phyloP scores from a whole-genome alignment of 768 basidiomycete genomes.

The Tubosaeta sp. region DNA sequence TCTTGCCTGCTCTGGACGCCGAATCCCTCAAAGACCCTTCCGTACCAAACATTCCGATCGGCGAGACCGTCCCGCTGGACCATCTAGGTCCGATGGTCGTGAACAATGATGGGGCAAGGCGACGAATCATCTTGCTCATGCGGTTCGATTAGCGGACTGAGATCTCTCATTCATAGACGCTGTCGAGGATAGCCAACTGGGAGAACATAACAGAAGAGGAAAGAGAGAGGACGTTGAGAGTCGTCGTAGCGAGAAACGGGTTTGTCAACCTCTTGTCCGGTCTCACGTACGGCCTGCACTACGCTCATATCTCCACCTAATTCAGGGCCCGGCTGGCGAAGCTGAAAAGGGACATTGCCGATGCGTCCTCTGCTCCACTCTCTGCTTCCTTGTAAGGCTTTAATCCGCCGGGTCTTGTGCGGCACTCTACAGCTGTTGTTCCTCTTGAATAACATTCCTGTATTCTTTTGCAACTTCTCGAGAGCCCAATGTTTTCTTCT shows the following conservation, averaged over 20 bases:
- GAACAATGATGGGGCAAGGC: conserved; percentile 58
- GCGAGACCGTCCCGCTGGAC: conserved; percentile 38
- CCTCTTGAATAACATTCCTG: background rate
- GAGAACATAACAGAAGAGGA: conserved; percentile 51
- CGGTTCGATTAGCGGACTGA: background rate
- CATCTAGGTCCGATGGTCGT: conserved; percentile 65
- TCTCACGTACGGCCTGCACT: too few relatives aligned
- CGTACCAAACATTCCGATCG: conserved; percentile 11
- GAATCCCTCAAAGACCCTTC: conserved; percentile 7
- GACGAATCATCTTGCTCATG: background rate
- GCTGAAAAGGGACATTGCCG: background rate
- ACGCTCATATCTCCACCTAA: background rate
- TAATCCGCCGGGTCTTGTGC: too few relatives aligned
- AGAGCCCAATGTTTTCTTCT: too few relatives aligned
- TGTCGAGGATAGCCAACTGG: conserved; percentile 68
- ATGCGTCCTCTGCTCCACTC: background rate
- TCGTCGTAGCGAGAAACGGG: conserved; percentile 53
- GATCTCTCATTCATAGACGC: conserved; percentile 38
- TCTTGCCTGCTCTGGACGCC: conserved; percentile 7
- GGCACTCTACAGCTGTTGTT: too few relatives aligned
- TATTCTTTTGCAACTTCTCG: too few relatives aligned
- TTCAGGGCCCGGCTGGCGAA: conserved; percentile 8
- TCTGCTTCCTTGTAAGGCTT: background rate
- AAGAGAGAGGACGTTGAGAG: conserved; percentile 51
- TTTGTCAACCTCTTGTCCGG: conserved; percentile 7